These are phyloP conservation scores for Dionaea muscipula DNA, from an alignment of 179 eudicot genomes.

Conservation along the genomic window DNA sequence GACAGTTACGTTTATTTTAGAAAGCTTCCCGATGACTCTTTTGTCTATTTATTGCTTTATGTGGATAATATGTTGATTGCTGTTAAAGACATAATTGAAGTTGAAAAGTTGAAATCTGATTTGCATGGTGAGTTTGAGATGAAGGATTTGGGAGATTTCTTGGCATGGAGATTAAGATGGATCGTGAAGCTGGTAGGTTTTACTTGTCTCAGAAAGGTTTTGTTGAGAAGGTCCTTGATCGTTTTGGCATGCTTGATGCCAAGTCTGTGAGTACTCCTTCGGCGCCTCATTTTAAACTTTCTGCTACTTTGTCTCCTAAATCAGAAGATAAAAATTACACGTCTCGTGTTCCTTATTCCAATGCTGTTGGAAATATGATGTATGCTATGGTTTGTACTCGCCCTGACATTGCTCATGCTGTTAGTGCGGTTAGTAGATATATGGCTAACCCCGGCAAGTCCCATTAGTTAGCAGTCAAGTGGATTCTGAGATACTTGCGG, in stretches of 20 bases:
- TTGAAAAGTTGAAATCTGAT: too few relatives aligned
- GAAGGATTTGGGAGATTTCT: constrained; percentile 7
- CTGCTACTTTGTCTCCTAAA: not conserved
- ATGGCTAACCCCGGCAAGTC: not conserved
- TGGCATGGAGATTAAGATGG: constrained; percentile 5
- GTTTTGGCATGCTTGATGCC: not conserved
- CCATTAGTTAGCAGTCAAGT: not conserved
- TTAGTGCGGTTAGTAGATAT: constrained; percentile 1
- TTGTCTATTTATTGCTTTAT: not conserved
- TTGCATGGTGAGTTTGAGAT: constrained; percentile 14
- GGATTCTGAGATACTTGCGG: not conserved
- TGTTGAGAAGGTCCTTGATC: not conserved
- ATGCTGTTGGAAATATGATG: not conserved
- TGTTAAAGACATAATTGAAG: not conserved
- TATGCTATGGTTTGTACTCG: too few relatives aligned
- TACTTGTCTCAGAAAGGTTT: constrained; percentile 2
- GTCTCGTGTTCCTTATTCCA: not conserved
- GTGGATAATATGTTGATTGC: constrained; percentile 3
- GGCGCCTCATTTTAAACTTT: constrained; percentile 1
- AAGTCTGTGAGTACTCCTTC: constrained; percentile 6
- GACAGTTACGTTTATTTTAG: not conserved
- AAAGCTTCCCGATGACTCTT: constrained; percentile 3
- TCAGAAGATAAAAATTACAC: not conserved
- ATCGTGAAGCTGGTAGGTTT: not conserved
- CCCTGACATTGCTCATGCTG: not conserved